Evolutionary conservation across 306 rosid species (phyloP), one percentile per base, ranked within the genome.

Genomic region (Leucaena leucocephala): DNA sequence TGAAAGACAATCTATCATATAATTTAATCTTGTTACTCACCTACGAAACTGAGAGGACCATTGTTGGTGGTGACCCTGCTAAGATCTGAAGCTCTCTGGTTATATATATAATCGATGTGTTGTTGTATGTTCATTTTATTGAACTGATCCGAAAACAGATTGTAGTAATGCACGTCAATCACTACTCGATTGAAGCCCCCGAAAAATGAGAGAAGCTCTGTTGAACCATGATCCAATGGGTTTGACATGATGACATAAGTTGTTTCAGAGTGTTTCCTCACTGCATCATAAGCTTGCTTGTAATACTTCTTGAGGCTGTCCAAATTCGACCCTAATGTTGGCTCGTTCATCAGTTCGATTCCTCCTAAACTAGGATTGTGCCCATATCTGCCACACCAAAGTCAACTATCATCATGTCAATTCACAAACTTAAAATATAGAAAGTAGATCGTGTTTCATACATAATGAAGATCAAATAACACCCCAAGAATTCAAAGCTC

Each of bases 91-190:
- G 81, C 86, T 88, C 90, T 75, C 5, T 86, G 67, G 27, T 83
- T 88, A 13, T 62, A 9, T 16, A 90, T 79, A 82, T 14, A 79
- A 71, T 86, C 85, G 0, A 86, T 79, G 42, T 81, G 82, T 42
- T 88, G 87, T 77, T 88, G 84, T 27, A 44, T 87, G 70, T 17
- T 81, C 84, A 81, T 66, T 59, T 7, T 22, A 3, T 40, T 62
- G 72, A 86, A 90, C 3, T 0, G 6, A 14, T 52, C 45, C 0
- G 57, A 16, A 65, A 0, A 90, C 6, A 88, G 81, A 79, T 68
- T 84, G 71, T 88, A 90, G 84, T 85, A 88, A 82, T 90, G 94
- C 71, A 88, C 89, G 5, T 88, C 94, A 45, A 88, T 76, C 34
- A 81, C 88, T 15, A 79, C 88, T 1, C 36, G 35, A 12, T 57